Evolutionary conservation across 352 stramenopile species (phyloP), one percentile per base, ranked within the genome.

Genomic region (Phytophthora brassicae): DNA sequence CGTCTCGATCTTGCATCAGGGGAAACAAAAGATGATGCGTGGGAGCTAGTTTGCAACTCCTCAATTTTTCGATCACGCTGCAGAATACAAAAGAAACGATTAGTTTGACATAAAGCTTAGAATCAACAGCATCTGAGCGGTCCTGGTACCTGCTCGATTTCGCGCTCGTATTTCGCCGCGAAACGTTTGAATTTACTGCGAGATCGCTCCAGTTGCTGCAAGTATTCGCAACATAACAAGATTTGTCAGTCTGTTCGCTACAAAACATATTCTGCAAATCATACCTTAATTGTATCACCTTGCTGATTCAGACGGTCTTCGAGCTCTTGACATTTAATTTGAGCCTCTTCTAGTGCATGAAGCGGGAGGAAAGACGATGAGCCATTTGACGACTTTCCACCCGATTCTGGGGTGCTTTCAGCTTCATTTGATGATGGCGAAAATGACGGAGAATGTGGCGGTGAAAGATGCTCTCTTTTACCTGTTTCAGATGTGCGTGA

Each of bases 141-240:
- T 36, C 22, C 7, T 6, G 22, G 38, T 54, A 92, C 84, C 75
- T 90, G 72, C 54, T 94, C 81, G 49, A 94, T 89, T 50, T 94
- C 86, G 12, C 75, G 75, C 57, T 94, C 86, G 31, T 94, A 94
- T 53, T 93, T 92, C 5, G 81, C 86, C 0, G 82, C 86, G 44
- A 94, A 94, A 11, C 84, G 76, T 61, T 92, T 91, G 58, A 94
- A 94, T 38, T 94, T 94, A 63, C 81, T 93, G 17, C 86, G 83
- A 17, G 86, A 94, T 24, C 83, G 70, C 68, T 94, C 86, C 38
- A 94, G 50, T 81, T 89, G 80, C 86, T 94, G 51, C 16, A 65
- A 31, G 38, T 56, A 58, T 24, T 16, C 35, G 35, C 35, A 47
- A 1, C n/a, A n/a, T n/a, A n/a, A n/a, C n/a, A n/a, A 41, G 50